Evolutionary conservation across 352 stramenopile genomes (phyloP).

Genomic region (Globisporangium cystogenes): DNA sequence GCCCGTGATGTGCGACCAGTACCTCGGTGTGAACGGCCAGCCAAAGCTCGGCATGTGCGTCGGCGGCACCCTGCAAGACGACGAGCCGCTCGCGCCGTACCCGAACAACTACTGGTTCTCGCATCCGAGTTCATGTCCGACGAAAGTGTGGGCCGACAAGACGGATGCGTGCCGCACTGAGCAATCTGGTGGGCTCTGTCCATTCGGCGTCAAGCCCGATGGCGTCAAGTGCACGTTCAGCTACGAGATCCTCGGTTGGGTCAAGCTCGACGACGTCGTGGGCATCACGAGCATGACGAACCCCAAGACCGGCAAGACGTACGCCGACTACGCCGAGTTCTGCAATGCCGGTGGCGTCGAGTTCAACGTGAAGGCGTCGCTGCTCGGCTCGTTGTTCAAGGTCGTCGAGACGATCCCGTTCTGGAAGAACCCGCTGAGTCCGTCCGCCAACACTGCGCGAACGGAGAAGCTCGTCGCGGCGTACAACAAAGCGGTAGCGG

Average conservation of each 20-base stretch:
- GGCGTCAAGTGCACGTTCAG: constrained; percentile 49
- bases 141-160: constrained; percentile 1
- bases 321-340: constrained; percentile 62
- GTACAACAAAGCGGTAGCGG: constrained; percentile 49
- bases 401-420: constrained; percentile 45
- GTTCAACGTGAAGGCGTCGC: constrained; percentile 57
- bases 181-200: constrained; percentile 6
- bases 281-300: constrained; percentile 59
- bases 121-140: constrained; percentile 61
- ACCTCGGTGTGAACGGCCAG: constrained; percentile 58
- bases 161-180: constrained; percentile 17
- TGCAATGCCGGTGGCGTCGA: constrained; percentile 53
- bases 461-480: constrained; percentile 34
- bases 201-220: constrained; percentile 25
- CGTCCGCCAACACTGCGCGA: constrained; percentile 37
- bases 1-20: constrained; percentile 73
- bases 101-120: constrained; percentile 76
- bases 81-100: constrained; percentile 54
- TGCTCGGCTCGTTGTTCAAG: too few relatives aligned
- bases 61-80: constrained; percentile 35
- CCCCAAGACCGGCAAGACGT: constrained; percentile 20
- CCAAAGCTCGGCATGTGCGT: constrained; percentile 65
- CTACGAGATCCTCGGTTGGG: constrained; percentile 55
- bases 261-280: constrained; percentile 68
- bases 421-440: constrained; percentile 47